Evolutionary conservation across 306 rosid species (phyloP).

Genomic region (Cucumis hystrix): DNA sequence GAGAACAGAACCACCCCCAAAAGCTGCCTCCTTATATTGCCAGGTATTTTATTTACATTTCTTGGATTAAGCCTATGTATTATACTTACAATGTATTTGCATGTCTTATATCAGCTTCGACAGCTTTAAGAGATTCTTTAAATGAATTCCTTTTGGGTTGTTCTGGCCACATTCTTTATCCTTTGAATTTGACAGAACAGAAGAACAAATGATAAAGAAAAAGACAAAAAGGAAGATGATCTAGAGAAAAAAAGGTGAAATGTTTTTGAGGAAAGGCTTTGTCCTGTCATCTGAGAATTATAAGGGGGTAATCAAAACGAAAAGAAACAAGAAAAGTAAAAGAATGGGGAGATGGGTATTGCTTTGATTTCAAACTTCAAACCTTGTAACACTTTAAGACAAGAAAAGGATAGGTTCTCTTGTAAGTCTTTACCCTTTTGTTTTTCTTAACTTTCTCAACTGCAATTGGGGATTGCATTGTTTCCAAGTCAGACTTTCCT

Average conservation of each 20-base stretch:
- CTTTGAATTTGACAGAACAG: conserved; percentile 1
- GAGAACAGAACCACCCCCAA: not conserved
- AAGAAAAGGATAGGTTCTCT: conserved; percentile 50
- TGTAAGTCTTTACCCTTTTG: not conserved
- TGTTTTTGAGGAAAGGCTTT: conserved; percentile 6
- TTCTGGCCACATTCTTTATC: conserved; percentile 39
- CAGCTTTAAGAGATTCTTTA: conserved; percentile 49
- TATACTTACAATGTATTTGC: conserved; percentile 55
- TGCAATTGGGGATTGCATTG: conserved; percentile 4
- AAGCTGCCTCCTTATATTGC: not conserved
- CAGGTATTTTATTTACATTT: not conserved
- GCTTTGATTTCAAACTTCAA: conserved; percentile 29
- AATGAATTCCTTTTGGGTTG: conserved; percentile 27
- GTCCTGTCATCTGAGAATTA: not conserved
- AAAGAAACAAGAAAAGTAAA: not conserved
- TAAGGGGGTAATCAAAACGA: not conserved
- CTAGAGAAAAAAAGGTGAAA: conserved; percentile 12
- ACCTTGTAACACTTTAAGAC: conserved; percentile 25
- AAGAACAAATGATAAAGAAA: not conserved
- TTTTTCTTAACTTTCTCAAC: conserved; percentile 12
- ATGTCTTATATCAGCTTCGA: conserved; percentile 58
- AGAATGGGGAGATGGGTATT: not conserved
- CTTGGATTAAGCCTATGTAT: not conserved
- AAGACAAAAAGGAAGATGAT: conserved; percentile 3
- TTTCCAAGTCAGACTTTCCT: conserved; percentile 4